A percentile compares a stretch with the other conserved stretches of the same genome.
These are phyloP conservation scores for Hymenoscyphus fraxineus DNA, from an alignment of 2,329 filamentous ascomycete genomes.

Conservation along the genomic window DNA sequence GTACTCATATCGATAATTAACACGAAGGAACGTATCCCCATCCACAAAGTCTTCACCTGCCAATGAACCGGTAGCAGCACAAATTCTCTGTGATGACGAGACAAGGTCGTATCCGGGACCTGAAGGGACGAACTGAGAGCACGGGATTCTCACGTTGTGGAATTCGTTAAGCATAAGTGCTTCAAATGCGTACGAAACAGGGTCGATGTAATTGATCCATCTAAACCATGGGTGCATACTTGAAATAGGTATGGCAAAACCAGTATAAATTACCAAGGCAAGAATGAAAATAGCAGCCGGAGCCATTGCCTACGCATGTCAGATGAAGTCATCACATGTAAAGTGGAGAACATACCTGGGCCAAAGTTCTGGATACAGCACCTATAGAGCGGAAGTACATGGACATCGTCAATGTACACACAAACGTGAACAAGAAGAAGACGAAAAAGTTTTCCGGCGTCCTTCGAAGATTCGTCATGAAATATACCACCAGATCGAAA, in stretches of 20 bases:
- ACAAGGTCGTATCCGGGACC: conserved; percentile 22
- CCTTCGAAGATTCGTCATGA: conserved; percentile 77
- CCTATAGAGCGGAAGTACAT: conserved; percentile 83
- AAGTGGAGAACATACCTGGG: conserved; percentile 39
- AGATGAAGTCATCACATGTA: not conserved
- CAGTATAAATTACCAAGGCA: conserved; percentile 33
- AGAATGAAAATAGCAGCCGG: conserved; percentile 50
- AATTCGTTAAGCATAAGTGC: conserved; percentile 84
- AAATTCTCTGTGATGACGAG: conserved; percentile 39
- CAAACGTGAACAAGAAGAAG: conserved; percentile 47
- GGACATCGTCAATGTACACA: conserved; percentile 54
- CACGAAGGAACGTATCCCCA: conserved; percentile 54
- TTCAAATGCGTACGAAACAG: conserved; percentile 74
- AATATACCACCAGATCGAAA: conserved; percentile 81
- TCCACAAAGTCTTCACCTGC: conserved; percentile 49
- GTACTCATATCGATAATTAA: conserved; percentile 54
- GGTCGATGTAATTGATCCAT: conserved; percentile 67
- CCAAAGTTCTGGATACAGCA: conserved; percentile 66
- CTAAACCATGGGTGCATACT: conserved; percentile 75
- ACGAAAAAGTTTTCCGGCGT: conserved; percentile 79
- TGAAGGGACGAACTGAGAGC: conserved; percentile 24
- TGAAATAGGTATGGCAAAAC: conserved; percentile 41
- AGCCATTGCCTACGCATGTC: conserved; percentile 45
- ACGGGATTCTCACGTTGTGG: conserved; percentile 24
- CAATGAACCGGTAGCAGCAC: conserved; percentile 55